Percentiles rank a stretch among this genome's conserved stretches.
Evolutionary conservation across 208 protist genomes (phyloP).

Genomic region (Angomonas ambiguus): DNA sequence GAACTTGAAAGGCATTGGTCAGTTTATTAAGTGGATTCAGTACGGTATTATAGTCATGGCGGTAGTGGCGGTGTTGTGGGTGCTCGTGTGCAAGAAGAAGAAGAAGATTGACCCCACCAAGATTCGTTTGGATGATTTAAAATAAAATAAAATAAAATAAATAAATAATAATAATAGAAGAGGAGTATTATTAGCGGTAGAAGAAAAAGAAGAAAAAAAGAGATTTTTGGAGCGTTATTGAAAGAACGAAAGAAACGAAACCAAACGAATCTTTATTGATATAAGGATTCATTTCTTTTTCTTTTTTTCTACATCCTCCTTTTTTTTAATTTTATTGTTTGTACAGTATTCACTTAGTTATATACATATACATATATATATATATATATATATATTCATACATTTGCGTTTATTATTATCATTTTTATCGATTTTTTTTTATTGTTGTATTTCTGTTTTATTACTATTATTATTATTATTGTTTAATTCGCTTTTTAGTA

Average conservation of each 20-base stretch:
- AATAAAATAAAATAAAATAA: not conserved
- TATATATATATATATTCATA: too few relatives aligned
- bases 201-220: not conserved
- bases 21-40: constrained; percentile 65
- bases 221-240: not conserved
- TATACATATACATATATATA: too few relatives aligned
- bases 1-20: constrained; percentile 59
- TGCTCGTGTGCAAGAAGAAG: constrained; percentile 44
- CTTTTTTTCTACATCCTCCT: not conserved
- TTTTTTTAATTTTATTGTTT: constrained; percentile 1
- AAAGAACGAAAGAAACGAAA: not conserved
- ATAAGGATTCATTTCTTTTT: not conserved
- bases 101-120: constrained; percentile 40
- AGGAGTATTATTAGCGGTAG: not conserved
- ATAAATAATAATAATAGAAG: not conserved
- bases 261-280: not conserved
- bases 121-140: constrained; percentile 29
- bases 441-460: not conserved
- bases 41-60: constrained; percentile 61
- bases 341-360: constrained; percentile 6
- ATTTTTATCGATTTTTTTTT: not conserved
- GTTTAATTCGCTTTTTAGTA: too few relatives aligned
- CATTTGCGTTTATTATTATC: too few relatives aligned
- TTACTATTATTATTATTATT: not conserved
- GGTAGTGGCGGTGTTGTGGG: constrained; percentile 48